Evolutionary conservation across 768 basidiomycete genomes (phyloP), one percentile per base, ranked within the genome.

Genomic region (Zangia roseola): DNA sequence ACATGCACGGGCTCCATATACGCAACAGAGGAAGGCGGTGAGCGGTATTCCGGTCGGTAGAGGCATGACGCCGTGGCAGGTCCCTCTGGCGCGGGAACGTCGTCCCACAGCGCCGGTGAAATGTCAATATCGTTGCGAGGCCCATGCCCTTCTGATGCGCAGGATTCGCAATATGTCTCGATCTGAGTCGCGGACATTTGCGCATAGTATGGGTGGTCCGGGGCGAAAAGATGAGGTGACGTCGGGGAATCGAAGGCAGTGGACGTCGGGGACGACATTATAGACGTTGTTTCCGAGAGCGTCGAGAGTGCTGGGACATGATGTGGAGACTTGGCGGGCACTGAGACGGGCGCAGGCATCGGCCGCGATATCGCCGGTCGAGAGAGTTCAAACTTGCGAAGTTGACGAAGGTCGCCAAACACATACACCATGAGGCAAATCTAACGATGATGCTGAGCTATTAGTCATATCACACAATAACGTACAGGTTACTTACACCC

Each of bases 341-440:
- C 37, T 5, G 61, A 56, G 10, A 62, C 45, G 6, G 56, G 39
- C 19, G 50, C 43, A 3, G 60, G 53, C 2, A 69, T 61, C 2
- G 71, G 71, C 44, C 74, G 74, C 0, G 84, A 83, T 54, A 86
- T 83, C 13, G 79, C 68, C 10, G 87, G 88, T 19, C 86, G 75
- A 4, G 80, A 65, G n/a, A 91, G 80, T 62, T 90, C 88, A 58
- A 89, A 89, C 54, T 81, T 84, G 56, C 84, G 81, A 17, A 91
- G 74, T 59, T 91, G 88, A 8, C 88, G 74, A 17, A 90, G 72
- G 65, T 91, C 88, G 8, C 88, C 88, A 57, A 90, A 88, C 25
- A 90, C 61, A 61, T 89, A 91, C 6, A 91, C 79, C 61, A 86
- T 87, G 47, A 90, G 62, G 61, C 88, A 91, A 10, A 78, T 63